Evolutionary conservation across 306 rosid genomes (phyloP).

Genomic region (Ormosia semicastrata): DNA sequence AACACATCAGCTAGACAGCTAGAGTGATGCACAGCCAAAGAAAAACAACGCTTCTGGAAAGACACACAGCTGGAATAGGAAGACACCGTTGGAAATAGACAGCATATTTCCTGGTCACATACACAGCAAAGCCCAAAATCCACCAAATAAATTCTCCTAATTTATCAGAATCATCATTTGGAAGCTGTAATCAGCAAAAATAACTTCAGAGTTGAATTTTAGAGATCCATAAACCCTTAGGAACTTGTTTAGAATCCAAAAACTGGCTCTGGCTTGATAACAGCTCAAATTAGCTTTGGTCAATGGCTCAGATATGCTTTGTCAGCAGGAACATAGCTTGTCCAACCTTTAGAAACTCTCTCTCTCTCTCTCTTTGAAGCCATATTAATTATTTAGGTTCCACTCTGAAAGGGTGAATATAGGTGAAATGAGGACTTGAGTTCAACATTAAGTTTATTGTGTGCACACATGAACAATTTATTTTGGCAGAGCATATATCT

Average conservation of each 20-base stretch:
- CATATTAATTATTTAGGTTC: background rate
- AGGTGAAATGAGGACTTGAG: background rate
- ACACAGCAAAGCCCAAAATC: background rate
- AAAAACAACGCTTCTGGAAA: background rate
- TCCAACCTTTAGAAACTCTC: background rate
- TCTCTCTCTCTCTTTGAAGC: background rate
- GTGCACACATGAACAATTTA: background rate
- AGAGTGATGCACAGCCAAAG: background rate
- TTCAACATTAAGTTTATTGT: background rate
- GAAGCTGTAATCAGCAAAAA: background rate
- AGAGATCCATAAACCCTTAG: background rate
- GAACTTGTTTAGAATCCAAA: background rate
- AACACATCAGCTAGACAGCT: background rate
- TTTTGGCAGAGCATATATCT: background rate
- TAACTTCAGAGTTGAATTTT: background rate
- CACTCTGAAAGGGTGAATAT: background rate
- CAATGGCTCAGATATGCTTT: background rate
- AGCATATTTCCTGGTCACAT: background rate
- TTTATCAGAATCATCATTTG: background rate
- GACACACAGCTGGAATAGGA: background rate
- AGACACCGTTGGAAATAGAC: background rate
- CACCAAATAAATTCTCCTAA: background rate
- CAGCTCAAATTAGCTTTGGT: background rate
- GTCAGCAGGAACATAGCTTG: background rate
- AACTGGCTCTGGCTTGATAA: background rate